Percentiles rank a stretch among this genome's conserved stretches.
These are phyloP conservation scores for Sphaceloma murrayae DNA, from an alignment of 2,329 filamentous ascomycete species.

Conservation along the genomic window DNA sequence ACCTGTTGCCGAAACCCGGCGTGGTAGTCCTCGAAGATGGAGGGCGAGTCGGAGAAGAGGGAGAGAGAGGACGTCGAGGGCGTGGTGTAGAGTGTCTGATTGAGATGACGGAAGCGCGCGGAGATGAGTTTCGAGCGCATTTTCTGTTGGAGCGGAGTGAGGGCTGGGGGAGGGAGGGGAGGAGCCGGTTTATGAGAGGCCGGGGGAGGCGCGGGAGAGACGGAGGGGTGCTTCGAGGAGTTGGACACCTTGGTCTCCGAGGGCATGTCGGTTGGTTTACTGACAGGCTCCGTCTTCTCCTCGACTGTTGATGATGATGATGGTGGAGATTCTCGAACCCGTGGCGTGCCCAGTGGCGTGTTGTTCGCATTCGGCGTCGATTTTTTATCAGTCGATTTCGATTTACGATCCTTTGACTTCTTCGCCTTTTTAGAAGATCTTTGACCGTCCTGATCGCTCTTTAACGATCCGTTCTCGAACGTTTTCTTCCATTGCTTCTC, in stretches of 20 bases:
- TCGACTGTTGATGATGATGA: too few species aligned
- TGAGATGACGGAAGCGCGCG: constrained; percentile 92
- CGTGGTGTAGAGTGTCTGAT: constrained; percentile 90
- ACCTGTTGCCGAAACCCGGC: constrained; percentile 93
- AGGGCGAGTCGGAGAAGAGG: constrained; percentile 74
- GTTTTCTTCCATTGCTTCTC: constrained; percentile 25
- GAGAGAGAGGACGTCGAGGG: constrained; percentile 74
- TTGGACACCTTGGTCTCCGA: constrained; percentile 19
- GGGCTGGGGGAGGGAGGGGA: constrained; percentile 32
- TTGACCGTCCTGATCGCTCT: constrained; percentile 21
- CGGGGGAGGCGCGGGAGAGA: too few species aligned
- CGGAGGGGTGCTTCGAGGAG: constrained; percentile 27
- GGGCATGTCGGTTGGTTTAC: too few species aligned
- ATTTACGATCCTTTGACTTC: constrained; percentile 7
- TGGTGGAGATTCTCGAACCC: constrained; percentile 21
- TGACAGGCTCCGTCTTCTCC: constrained; percentile 1
- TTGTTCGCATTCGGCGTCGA: constrained; percentile 16
- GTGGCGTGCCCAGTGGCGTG: constrained; percentile 16
- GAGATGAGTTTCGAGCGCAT: constrained; percentile 95
- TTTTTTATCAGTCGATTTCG: constrained; percentile 15
- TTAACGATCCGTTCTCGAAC: constrained; percentile 25
- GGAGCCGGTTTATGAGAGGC: constrained; percentile 26
- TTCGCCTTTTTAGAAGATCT: constrained; percentile 9
- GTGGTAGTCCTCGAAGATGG: constrained; percentile 95
- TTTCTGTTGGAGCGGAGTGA: constrained; percentile 84